Evolutionary conservation across 2,329 filamentous ascomycete species (phyloP), one percentile per base, ranked within the genome.

Genomic region (Lasiodiplodia gonubiensis): DNA sequence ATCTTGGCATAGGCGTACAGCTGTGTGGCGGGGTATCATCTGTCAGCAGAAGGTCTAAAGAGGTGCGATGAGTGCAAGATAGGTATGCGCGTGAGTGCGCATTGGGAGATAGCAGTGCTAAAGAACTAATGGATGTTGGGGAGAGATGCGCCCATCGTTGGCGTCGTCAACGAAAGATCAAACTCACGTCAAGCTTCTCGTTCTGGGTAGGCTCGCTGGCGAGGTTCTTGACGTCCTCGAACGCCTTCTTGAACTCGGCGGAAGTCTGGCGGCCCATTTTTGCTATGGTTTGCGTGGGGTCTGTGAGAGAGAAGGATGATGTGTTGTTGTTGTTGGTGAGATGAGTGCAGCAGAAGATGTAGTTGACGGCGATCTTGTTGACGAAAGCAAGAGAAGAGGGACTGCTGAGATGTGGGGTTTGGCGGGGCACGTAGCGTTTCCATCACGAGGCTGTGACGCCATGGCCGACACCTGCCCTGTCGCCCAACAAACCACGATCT

Each of bases 1-100:
- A 80, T 71, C 60, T 85, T 85, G 76, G 77, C 84, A 70, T 81
- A 81, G 23, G 75, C 82, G 74, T 85, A 85, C 42, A 85, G 72
- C 89, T 89, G n/a, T 42, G 16, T 46, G 39, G 39, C 39, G 70
- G 23, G 35, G 35, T 23, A 21, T 33, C 21, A 68, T 46, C 42
- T n/a, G 42, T 48, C 27, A 60, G 55, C 55, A 37, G n/a, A 37
- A 14, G 37, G 12, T 23, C 39, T 60, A 5, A 46, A 46, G 42
- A 46, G 12, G 2, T 10, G n/a, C 42, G n/a, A 46, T 42, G 39
- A 18, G 14, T 42, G 39, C 14, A 42, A 7, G 16, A 42, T 18
- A 18, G 14, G 16, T 18, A 4, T 2, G 25, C 21, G 16, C 18
- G 46, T 14, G 48, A 3, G 35, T 35, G n/a, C 12, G 7, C 23